A percentile compares a stretch with the other conserved stretches of the same genome.
phyloP scores from a whole-genome alignment of 352 stramenopile genomes.

The Phytopythium helicoides region DNA sequence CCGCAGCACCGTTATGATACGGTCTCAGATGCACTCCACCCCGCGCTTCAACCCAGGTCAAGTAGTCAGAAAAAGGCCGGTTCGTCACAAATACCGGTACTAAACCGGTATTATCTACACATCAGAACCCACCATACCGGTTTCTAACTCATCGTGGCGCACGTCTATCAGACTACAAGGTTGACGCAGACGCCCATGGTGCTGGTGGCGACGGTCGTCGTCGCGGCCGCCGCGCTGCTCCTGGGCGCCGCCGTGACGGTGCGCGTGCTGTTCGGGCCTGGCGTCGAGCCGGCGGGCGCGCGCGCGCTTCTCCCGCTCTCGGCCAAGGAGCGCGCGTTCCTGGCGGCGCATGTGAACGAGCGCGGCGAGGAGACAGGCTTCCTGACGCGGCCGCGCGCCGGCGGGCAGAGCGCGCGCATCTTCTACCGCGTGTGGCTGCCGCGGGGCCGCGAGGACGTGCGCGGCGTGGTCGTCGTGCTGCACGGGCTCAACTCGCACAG shows the following conservation, averaged over 20 bases:
- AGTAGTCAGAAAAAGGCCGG: too few relatives aligned
- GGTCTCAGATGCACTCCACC: too few relatives aligned
- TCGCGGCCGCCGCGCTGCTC: conserved; percentile 3
- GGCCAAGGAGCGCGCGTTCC: conserved; percentile 48
- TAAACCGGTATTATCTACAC: too few relatives aligned
- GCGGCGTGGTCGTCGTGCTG: conserved; percentile 65
- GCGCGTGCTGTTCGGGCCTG: conserved; percentile 49
- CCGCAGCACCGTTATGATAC: too few relatives aligned
- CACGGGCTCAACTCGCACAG: conserved; percentile 82
- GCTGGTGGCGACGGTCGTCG: neutral
- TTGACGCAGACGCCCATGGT: neutral
- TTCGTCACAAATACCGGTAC: too few relatives aligned
- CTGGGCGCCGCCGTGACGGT: conserved; percentile 19
- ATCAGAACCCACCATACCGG: too few relatives aligned
- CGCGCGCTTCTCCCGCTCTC: conserved; percentile 36
- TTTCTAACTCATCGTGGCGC: too few relatives aligned
- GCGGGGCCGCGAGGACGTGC: conserved; percentile 30
- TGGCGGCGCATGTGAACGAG: conserved; percentile 38
- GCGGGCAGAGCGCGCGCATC: conserved; percentile 36
- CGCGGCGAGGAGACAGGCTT: conserved; percentile 52
- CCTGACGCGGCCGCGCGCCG: conserved; percentile 35
- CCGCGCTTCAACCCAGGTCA: too few relatives aligned
- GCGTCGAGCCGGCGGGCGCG: conserved; percentile 46
- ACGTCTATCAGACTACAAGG: neutral
- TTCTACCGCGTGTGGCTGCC: conserved; percentile 79